Evolutionary conservation across 306 rosid species (phyloP).

Genomic region (Dalbergia cultrata): DNA sequence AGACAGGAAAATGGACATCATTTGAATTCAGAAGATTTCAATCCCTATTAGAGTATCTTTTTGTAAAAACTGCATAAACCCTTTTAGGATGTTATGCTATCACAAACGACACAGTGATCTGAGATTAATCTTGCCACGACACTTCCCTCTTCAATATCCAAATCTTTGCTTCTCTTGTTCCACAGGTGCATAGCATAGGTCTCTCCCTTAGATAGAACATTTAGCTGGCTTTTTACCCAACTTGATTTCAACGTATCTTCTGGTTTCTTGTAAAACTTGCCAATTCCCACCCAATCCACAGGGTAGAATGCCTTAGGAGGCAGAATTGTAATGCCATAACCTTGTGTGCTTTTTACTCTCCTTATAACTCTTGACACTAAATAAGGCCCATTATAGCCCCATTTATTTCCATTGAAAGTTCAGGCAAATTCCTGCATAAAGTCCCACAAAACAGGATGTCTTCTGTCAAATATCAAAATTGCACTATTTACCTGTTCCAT

Average conservation of each 20-base stretch:
- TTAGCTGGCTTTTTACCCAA: conserved; percentile 54
- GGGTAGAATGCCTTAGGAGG: conserved; percentile 63
- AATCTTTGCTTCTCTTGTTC: conserved; percentile 60
- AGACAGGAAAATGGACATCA: no score
- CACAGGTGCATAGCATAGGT: conserved; percentile 66
- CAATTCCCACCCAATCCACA: conserved; percentile 64
- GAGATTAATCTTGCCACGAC: conserved; percentile 59
- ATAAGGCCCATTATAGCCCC: conserved; percentile 78
- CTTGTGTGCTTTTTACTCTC: conserved; percentile 48
- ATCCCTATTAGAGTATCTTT: no score
- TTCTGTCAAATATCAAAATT: conserved; percentile 64
- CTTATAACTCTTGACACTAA: conserved; percentile 67
- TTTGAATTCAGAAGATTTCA: no score
- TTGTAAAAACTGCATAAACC: no score
- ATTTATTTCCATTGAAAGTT: conserved; percentile 66
- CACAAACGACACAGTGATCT: conserved; percentile 58
- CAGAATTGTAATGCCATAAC: conserved; percentile 50
- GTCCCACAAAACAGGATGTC: conserved; percentile 62
- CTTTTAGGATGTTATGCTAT: background rate
- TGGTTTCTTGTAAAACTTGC: conserved; percentile 53
- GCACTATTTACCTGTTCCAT: conserved; percentile 69
- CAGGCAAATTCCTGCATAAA: conserved; percentile 68
- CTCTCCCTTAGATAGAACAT: conserved; percentile 38
- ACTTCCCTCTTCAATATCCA: conserved; percentile 65
- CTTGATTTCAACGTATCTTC: conserved; percentile 25